These are phyloP conservation scores for Tritrichomonas foetus DNA, from an alignment of 208 protist species.

Conservation along the genomic window DNA sequence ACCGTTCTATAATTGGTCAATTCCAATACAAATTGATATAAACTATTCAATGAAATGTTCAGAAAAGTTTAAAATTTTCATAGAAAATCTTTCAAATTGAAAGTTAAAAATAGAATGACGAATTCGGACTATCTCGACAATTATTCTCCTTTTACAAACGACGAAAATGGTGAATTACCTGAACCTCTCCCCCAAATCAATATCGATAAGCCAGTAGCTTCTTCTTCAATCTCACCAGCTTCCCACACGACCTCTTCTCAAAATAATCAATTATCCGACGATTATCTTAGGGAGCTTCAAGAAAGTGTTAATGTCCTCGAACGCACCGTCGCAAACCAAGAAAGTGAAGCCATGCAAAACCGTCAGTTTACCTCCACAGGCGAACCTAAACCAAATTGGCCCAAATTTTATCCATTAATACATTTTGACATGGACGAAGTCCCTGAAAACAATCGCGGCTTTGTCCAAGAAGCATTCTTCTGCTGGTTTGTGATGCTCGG, in stretches of 20 bases:
- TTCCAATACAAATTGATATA: too few species aligned
- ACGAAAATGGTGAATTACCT: background rate
- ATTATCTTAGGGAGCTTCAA: background rate
- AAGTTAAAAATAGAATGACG: background rate
- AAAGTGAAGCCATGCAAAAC: background rate
- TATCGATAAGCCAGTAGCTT: background rate
- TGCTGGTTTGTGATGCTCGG: background rate
- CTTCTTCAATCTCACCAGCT: too few species aligned
- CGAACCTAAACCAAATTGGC: background rate
- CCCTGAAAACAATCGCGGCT: background rate
- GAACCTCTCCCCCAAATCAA: background rate
- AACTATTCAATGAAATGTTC: too few species aligned
- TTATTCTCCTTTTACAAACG: background rate
- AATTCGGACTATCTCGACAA: background rate
- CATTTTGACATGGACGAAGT: slow-evolving; percentile 38
- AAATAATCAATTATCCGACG: background rate
- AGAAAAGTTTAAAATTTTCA: too few species aligned
- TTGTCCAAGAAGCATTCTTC: background rate
- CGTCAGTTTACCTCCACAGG: too few species aligned
- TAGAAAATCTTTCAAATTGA: too few species aligned
- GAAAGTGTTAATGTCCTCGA: background rate
- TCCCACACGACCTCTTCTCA: background rate
- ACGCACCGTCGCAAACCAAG: background rate
- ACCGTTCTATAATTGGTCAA: too few species aligned
- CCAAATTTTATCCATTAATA: background rate